Evolutionary conservation across 2,329 filamentous ascomycete genomes (phyloP), one percentile per base, ranked within the genome.

Genomic region (Trichoderma atrobrunneum): DNA sequence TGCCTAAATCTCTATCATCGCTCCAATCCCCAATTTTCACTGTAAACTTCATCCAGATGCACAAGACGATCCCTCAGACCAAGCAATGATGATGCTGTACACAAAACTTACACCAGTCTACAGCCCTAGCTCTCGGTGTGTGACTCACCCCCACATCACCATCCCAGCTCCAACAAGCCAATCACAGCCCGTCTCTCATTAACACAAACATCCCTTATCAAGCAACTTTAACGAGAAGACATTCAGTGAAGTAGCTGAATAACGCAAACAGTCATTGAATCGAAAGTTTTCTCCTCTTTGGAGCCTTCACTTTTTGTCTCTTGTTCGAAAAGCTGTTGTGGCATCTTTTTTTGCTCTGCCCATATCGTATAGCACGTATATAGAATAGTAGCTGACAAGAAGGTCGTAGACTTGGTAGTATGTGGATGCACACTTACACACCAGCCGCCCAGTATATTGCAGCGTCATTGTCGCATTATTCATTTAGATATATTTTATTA

Each of bases 161-260:
- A 24, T 24, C 48, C 48, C 21, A 24, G 48, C 21, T 54, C n/a
- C 10, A 21, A 24, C 48, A 12, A 24, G n/a, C 43, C 43, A 51
- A 51, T 51, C 18, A 43, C 43, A 51, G 43, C 43, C 43, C 43
- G n/a, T 51, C 43, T 51, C 2, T 12, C 43, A 51, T 0, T 0
- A 12, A 3, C n/a, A 21, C 48, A 28, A 57, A 30, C 54, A n/a
- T 57, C 14, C 26, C 16, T 28, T 57, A 57, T 57, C 18, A 57
- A 18, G 14, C 24, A 28, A 57, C 7, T 28, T 57, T 28, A 30
- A 57, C 14, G 7, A 57, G 16, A 26, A 11, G 8, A 57, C 14
- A 28, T 57, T 28, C 54, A 57, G 54, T 57, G 54, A 57, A 57
- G 54, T 57, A 57, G 54, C 54, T 57, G 54, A 30, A 57, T 57